A percentile compares a stretch with the other conserved stretches of the same genome.
These are phyloP conservation scores for Globisporangium nunn DNA, from an alignment of 352 stramenopile species.

Conservation along the genomic window DNA sequence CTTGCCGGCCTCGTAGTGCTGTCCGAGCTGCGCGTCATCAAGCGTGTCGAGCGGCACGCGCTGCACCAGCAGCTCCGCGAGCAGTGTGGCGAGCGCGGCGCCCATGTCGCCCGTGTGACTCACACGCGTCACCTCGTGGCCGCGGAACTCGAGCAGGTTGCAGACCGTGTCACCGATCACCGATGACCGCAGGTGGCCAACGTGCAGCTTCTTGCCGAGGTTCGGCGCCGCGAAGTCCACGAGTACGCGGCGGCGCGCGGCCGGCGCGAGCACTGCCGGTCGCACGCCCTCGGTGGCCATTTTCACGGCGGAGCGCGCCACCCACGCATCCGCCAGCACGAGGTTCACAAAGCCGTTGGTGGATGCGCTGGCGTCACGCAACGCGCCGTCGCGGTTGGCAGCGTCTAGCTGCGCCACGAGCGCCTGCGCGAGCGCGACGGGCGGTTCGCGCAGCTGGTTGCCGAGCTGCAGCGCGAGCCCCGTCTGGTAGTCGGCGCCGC, in stretches of 20 bases:
- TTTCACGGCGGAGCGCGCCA: conserved; percentile 45
- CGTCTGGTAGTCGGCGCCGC: conserved; percentile 70
- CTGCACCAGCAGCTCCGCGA: conserved; percentile 64
- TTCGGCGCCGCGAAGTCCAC: conserved; percentile 83
- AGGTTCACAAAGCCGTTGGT: conserved; percentile 78
- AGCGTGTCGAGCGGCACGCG: conserved; percentile 36
- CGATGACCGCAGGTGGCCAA: conserved; percentile 74
- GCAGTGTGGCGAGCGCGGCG: conserved; percentile 65
- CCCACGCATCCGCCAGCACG: conserved; percentile 56
- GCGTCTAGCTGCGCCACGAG: conserved; percentile 19
- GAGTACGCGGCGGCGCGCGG: conserved; percentile 25
- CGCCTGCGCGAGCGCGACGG: conserved; percentile 33
- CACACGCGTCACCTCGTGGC: conserved; percentile 57
- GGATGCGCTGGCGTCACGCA: conserved; percentile 48
- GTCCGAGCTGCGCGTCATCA: conserved; percentile 50
- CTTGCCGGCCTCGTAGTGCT: conserved; percentile 71
- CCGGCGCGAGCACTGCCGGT: conserved; percentile 1
- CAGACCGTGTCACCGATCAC: conserved; percentile 76
- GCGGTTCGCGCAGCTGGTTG: conserved; percentile 30
- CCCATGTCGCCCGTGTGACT: conserved; percentile 79
- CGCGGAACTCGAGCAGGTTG: conserved; percentile 77
- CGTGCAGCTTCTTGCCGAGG: conserved; percentile 82
- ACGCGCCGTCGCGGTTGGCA: not conserved
- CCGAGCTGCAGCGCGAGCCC: conserved; percentile 53
- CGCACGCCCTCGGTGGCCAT: conserved; percentile 38